These are phyloP conservation scores for Polytrichum commune DNA, from an alignment of 225 moss, liverwort and hornwort species.

Conservation along the genomic window DNA sequence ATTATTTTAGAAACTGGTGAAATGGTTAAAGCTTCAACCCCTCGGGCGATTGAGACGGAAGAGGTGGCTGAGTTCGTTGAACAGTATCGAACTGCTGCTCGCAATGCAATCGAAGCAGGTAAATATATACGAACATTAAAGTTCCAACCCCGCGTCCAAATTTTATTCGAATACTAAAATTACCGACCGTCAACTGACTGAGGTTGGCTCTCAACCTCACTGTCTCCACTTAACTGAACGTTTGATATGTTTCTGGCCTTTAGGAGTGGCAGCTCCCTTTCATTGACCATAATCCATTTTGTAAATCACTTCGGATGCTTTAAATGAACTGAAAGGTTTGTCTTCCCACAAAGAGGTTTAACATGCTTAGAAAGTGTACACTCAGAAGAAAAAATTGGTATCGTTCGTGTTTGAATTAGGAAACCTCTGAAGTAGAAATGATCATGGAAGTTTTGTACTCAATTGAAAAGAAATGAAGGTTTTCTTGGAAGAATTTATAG, in stretches of 20 bases:
- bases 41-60: slow-evolving; percentile 19
- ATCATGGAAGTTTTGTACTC: not conserved
- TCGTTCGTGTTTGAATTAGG: too few species aligned
- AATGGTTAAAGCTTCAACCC: slow-evolving; percentile 6
- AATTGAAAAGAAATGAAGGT: not conserved
- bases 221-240: not conserved
- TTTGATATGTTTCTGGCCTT: not conserved
- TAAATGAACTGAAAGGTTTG: too few species aligned
- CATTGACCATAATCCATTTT: not conserved
- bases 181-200: not conserved
- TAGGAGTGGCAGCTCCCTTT: too few species aligned
- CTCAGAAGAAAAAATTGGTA: too few species aligned
- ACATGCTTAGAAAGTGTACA: too few species aligned
- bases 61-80: slow-evolving; percentile 24
- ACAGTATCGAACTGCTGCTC: slow-evolving; percentile 13
- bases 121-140: not conserved
- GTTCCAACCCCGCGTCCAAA: not conserved
- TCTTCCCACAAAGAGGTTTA: too few species aligned
- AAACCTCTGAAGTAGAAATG: too few species aligned
- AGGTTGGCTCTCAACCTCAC: not conserved
- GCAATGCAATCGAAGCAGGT: slow-evolving; percentile 33
- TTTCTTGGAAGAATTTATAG: not conserved
- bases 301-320: not conserved
- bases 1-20: slow-evolving; percentile 14
- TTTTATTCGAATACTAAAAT: not conserved